Conservation (phyloP, 306 rosid species). For the Quercus mongolica region DNA sequence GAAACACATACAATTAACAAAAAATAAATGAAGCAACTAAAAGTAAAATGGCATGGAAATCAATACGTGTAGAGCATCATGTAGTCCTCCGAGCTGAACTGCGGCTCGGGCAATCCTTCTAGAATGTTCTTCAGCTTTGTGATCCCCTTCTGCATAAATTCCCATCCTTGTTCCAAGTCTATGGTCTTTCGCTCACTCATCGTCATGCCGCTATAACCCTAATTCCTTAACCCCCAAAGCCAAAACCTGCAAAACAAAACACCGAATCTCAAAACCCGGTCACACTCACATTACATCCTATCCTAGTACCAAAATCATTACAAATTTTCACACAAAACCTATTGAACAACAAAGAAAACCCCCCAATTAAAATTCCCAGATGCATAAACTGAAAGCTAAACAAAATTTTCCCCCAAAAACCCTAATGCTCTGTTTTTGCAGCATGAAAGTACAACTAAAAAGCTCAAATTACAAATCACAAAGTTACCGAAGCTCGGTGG, state of each 20-base stretch:
- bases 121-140: constrained; percentile 46
- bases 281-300: background rate
- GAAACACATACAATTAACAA: background rate
- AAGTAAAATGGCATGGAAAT: background rate
- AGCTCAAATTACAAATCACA: background rate
- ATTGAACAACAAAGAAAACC: background rate
- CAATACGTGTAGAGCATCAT: constrained; percentile 50
- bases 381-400: background rate
- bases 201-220: constrained; percentile 16
- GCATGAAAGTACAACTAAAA: background rate
- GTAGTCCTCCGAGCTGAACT: constrained; percentile 36
- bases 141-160: constrained; percentile 32
- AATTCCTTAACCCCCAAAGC: constrained; percentile 6
- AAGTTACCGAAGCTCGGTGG: background rate
- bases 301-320: background rate
- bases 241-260: constrained; percentile 24
- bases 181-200: constrained; percentile 23
- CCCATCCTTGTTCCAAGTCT: constrained; percentile 43
- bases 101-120: constrained; percentile 29
- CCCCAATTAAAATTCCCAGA: background rate
- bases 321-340: background rate
- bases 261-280: background rate
- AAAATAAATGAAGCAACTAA: background rate
- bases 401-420: constrained; percentile 1
- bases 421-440: constrained; percentile 20